Evolutionary conservation across 73 alveolate species (phyloP).

Genomic region (Paramecium sonneborni): DNA sequence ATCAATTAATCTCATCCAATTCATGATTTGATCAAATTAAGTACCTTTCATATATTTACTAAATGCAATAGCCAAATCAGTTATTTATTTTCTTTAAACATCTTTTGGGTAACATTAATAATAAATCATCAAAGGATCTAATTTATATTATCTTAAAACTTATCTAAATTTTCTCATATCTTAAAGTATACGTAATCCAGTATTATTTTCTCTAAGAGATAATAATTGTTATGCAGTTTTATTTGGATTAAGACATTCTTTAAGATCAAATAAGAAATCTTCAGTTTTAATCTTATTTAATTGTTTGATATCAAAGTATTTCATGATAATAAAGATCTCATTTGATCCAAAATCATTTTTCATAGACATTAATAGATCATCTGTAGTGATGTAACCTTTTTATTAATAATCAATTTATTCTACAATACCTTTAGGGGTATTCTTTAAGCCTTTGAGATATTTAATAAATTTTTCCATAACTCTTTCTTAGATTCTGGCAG

Average conservation of each 20-base stretch:
- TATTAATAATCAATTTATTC: conserved; percentile 30
- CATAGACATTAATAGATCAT: neutral
- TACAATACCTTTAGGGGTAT: conserved; percentile 31
- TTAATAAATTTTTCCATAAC: conserved; percentile 12
- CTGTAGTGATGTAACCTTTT: conserved; percentile 43
- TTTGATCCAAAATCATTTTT: conserved; percentile 28
- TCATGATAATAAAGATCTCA: conserved; percentile 31
- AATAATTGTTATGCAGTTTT: neutral
- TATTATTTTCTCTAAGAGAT: conserved; percentile 11
- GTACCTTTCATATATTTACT: conserved; percentile 35
- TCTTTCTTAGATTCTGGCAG: neutral
- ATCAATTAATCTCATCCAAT: conserved; percentile 32
- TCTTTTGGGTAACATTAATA: conserved; percentile 16
- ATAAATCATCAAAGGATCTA: conserved; percentile 43
- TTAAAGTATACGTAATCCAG: neutral
- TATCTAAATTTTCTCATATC: conserved; percentile 21
- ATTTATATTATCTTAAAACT: neutral
- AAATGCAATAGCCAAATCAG: conserved; percentile 41
- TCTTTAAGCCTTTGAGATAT: neutral
- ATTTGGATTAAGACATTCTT: neutral
- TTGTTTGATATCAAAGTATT: conserved; percentile 8
- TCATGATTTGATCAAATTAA: neutral
- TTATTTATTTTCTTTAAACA: conserved; percentile 15
- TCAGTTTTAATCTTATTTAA: neutral
- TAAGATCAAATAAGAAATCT: conserved; percentile 31